phyloP scores from a whole-genome alignment of 2,329 filamentous ascomycete genomes.

The Trichoderma aggressivum region DNA sequence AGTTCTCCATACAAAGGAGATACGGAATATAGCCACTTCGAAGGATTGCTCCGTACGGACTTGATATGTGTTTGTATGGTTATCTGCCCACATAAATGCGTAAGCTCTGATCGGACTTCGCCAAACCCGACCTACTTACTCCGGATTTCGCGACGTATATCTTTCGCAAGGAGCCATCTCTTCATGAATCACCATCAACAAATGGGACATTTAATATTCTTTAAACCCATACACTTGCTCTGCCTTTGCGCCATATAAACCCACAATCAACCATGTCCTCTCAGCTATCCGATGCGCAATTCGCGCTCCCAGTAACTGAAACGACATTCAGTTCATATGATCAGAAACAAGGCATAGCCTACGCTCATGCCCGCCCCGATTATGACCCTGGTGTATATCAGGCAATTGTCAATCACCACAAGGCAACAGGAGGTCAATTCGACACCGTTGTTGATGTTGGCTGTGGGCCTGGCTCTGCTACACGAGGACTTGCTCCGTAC shows the following conservation, averaged over 20 bases:
- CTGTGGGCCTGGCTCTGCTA: conserved; percentile 53
- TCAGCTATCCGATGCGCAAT: neutral
- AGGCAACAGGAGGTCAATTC: conserved; percentile 41
- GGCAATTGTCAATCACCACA: conserved; percentile 45
- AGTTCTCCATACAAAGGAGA: too few species aligned
- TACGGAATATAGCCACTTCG: too few species aligned
- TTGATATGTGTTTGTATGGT: neutral
- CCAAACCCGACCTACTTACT: neutral
- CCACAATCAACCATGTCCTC: neutral
- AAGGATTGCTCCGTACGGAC: too few species aligned
- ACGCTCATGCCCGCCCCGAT: conserved; percentile 39
- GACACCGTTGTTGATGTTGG: conserved; percentile 51
- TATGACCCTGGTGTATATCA: conserved; percentile 35
- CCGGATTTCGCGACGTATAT: neutral
- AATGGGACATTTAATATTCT: neutral
- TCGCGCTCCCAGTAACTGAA: conserved; percentile 8
- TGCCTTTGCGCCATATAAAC: neutral
- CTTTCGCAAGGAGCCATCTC: neutral
- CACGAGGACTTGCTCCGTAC: conserved; percentile 19
- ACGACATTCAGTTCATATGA: conserved; percentile 46
- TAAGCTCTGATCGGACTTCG: neutral
- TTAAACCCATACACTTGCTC: neutral
- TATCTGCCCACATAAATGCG: neutral
- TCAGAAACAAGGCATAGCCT: conserved; percentile 39
- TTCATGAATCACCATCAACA: neutral